Percentiles rank a stretch among this genome's conserved stretches.
Conservation (phyloP, 176 grass and related monocot genomes). For the Calamus simplicifolius region DNA sequence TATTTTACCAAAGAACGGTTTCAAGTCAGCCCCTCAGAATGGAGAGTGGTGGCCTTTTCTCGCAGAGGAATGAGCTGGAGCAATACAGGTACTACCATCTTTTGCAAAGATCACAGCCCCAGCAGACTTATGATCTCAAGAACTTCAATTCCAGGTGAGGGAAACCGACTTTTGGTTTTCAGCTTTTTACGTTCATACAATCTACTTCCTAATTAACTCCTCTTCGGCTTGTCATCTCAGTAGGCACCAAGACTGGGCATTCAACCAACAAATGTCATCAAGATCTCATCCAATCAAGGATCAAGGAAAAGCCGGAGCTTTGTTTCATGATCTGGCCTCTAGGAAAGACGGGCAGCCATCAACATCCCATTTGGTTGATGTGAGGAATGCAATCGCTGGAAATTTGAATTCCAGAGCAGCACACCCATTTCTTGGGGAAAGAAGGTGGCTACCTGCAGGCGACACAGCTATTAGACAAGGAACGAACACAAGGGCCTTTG, state of each 20-base stretch:
- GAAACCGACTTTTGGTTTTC: too few species aligned
- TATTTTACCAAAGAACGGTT: conserved; percentile 57
- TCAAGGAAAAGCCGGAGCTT: conserved; percentile 34
- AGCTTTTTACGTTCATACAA: conserved; percentile 9
- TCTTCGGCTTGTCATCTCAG: background rate
- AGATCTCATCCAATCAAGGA: conserved; percentile 19
- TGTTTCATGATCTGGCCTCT: conserved; percentile 44
- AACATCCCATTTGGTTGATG: conserved; percentile 32
- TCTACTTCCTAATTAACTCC: conserved; percentile 18
- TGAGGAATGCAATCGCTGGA: conserved; percentile 27
- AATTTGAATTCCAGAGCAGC: background rate
- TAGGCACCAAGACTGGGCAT: conserved; percentile 68
- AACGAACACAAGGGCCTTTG: background rate
- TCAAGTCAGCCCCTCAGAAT: conserved; percentile 20
- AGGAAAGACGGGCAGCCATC: conserved; percentile 33
- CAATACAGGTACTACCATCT: conserved; percentile 37
- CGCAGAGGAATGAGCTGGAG: conserved; percentile 27
- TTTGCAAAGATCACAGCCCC: conserved; percentile 26
- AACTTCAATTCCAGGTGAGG: conserved; percentile 45
- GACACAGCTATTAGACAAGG: too few species aligned
- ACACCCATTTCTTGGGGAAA: conserved; percentile 19
- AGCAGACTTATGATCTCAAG: conserved; percentile 46
- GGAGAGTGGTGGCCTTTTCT: conserved; percentile 31
- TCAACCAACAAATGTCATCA: conserved; percentile 27
- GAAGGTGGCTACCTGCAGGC: conserved; percentile 22